Base-by-base conservation (phyloP, 495 filamentous ascomycete species). In the Podospora didyma region DNA sequence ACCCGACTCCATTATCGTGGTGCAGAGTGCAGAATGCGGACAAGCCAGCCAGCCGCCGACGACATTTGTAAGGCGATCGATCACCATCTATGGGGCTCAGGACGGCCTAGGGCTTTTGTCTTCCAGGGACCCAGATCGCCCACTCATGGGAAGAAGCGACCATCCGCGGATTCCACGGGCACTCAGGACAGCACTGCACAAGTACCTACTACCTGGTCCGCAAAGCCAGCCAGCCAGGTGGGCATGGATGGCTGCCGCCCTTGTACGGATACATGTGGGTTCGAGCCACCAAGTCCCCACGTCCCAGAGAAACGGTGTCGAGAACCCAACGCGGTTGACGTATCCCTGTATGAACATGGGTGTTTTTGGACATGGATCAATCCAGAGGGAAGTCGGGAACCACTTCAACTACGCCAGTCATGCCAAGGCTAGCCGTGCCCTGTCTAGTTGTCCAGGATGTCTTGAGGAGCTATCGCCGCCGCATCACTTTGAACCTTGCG, bases 251-350 rank as follows among this genome's bases (percentile, higher is more conserved):
- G 7, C 35, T 9, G 26, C 26, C 26, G 26, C 26, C 26, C 26
- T 4, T 31, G 26, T 3, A 31, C 26, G 26, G 26, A 31, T 31
- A 31, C 26, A 4, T 31, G 26, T 31, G 26, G 26, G 26, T 31
- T 31, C 26, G 26, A 31, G 26, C 26, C 26, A 31, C 26, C 3
- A 31, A 9, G 1, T 49, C 54, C 57, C 57, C 56, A 26, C 53
- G 44, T 60, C 48, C 58, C 60, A 60, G 58, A 57, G 39, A 65
- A 64, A 63, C 62, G 57, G 56, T 61, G 60, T 60, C 55, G 56
- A 58, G 26, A 42, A 17, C 53, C 56, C 54, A 44, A 53, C 23
- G 35, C 45, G 50, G 54, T 51, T 22, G 37, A 46, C 46, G 45
- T 16, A 62, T 56, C 60, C 60, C 63, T 57, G 51, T 47, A 46